Base-by-base conservation (phyloP, 2,329 filamentous ascomycete species). In the Pezicula rhizophila region DNA sequence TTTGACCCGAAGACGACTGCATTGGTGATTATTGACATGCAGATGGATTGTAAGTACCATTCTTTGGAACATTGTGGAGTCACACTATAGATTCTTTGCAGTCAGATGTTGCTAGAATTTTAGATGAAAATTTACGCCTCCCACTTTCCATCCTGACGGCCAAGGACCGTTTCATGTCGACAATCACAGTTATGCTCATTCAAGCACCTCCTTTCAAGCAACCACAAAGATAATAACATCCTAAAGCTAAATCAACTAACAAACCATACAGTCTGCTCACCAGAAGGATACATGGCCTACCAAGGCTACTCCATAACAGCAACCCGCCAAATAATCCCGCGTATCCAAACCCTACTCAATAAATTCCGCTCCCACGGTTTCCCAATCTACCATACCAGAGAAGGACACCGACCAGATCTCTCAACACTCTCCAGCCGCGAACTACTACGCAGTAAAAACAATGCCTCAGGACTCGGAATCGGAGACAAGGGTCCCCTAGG, bases 381-480 rank as follows among this genome's bases (percentile, higher is more conserved):
- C 38, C 65, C 70, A 10, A 61, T 78, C 25, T 69, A 73, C 43
- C 71, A 77, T 60, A 77, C 76, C 5, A 67, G 76, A 8, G 74
- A 78, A 64, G 76, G 73, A 25, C 75, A 79, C 56, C 73, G 76
- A 10, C 63, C 76, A 0, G 74, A 80, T 55, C 68, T 82, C 5
- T 77, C 76, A 0, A 80, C 78, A 7, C 69, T 82, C 1, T 75
- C 76, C 0, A 66, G 68, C 10, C 67, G 79, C n/a, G 79, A 83
- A 58, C 61, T 61, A 2, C 73, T 71, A 44, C 72, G 79, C 3
- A 78, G 74, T 37, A 67, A 67, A 11, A 76, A 80, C 49, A 79
- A 79, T 53, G 55, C 68, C 4, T 69, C 70, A 1, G 68, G 70
- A 7, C 56, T 76, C n/a, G 74, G 74, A 0, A 80, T 82, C 41